These are phyloP conservation scores for Entrophospora sp. DNA, from an alignment of 192 early-diverging fungal species.

Conservation along the genomic window DNA sequence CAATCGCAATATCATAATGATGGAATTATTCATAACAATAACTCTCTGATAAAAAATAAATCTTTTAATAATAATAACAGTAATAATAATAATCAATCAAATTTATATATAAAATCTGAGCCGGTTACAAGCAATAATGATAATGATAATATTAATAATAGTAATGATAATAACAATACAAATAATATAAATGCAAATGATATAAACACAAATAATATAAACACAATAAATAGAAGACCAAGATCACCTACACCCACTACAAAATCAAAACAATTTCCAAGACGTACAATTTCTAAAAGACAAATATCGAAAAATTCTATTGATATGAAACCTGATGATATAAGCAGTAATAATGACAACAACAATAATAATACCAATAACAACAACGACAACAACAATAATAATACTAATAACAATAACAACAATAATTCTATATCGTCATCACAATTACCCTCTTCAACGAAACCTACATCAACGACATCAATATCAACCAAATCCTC, in stretches of 20 bases:
- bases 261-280: not conserved
- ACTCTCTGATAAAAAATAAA: no score
- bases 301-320: constrained; percentile 1
- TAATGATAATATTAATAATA: not conserved
- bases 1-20: no score
- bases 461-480: constrained; percentile 21
- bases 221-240: not conserved
- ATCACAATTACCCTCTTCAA: constrained; percentile 3
- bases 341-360: not conserved
- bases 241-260: not conserved
- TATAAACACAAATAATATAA: not conserved
- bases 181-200: not conserved
- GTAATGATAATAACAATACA: not conserved
- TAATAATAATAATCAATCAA: no score
- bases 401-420: not conserved
- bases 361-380: not conserved
- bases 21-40: no score
- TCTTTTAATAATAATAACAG: no score
- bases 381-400: no score
- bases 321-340: no score
- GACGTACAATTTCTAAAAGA: constrained; percentile 3
- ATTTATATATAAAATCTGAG: no score
- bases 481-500: constrained; percentile 13
- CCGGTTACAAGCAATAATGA: no score
- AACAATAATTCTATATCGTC: constrained; percentile 26